Conservation (phyloP, 768 basidiomycete genomes). For the Pleurotus djamor region DNA sequence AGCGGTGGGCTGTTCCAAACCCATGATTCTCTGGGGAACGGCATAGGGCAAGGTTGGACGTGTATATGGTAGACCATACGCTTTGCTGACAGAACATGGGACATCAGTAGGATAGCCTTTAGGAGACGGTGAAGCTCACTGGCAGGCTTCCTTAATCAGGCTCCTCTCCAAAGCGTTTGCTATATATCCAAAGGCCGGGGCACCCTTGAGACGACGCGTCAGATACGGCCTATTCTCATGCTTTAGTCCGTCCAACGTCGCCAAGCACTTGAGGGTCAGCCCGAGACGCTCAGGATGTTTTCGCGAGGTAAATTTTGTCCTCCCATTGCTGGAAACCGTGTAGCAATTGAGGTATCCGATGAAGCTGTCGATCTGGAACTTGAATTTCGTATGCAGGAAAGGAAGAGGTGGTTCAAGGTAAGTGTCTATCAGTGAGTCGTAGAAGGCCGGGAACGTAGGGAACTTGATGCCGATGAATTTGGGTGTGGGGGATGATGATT, state of each 20-base stretch:
- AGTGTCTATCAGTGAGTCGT: not conserved
- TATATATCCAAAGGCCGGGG: too few relatives aligned
- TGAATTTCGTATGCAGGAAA: not conserved
- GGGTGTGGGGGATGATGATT: slow-evolving; percentile 10
- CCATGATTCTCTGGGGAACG: not conserved
- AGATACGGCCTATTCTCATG: slow-evolving; percentile 1
- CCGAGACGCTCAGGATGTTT: not conserved
- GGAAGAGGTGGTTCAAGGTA: not conserved
- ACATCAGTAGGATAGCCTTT: not conserved
- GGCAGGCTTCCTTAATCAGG: not conserved
- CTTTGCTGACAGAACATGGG: not conserved
- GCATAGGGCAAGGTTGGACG: not conserved
- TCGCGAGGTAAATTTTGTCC: not conserved
- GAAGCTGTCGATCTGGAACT: not conserved
- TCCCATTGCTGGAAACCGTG: not conserved
- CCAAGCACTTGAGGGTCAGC: not conserved
- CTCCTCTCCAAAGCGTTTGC: not conserved
- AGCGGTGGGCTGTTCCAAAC: not conserved
- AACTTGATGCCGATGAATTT: slow-evolving; percentile 7
- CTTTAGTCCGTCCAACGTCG: not conserved
- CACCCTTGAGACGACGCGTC: not conserved
- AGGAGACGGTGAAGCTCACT: not conserved
- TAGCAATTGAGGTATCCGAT: not conserved
- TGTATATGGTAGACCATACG: not conserved
- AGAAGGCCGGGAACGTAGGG: slow-evolving; percentile 11